phyloP scores from a whole-genome alignment of 208 protist genomes.

The Wallacemonas sp. region DNA sequence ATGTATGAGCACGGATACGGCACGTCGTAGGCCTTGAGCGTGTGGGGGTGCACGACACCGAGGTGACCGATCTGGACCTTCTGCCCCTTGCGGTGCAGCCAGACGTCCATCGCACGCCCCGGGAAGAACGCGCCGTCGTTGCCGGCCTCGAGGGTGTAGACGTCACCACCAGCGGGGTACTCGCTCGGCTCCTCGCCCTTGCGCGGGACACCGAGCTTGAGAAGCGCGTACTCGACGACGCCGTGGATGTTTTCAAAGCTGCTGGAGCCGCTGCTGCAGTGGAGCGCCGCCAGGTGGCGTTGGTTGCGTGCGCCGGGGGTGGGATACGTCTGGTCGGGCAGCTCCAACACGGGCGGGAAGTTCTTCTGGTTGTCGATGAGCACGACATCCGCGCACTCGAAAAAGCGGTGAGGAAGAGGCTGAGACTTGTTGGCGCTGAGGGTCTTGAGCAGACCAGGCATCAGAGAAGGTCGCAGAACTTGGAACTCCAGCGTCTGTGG shows the following conservation, averaged over 20 bases:
- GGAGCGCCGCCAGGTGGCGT: constrained; percentile 83
- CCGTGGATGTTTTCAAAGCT: constrained; percentile 86
- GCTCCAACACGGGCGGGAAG: constrained; percentile 82
- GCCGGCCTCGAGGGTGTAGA: constrained; percentile 54
- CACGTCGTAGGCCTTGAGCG: constrained; percentile 93
- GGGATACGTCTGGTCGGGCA: constrained; percentile 32
- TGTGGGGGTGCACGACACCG: constrained; percentile 89
- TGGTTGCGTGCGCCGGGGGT: constrained; percentile 90
- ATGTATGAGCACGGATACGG: constrained; percentile 91
- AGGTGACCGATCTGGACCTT: constrained; percentile 66
- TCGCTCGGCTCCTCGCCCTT: constrained; percentile 16
- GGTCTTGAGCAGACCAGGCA: constrained; percentile 97
- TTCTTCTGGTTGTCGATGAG: constrained; percentile 84
- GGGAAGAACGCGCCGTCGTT: constrained; percentile 90
- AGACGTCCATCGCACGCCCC: constrained; percentile 84
- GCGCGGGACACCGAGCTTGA: constrained; percentile 69
- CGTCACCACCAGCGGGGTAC: constrained; percentile 23
- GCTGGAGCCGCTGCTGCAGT: constrained; percentile 69
- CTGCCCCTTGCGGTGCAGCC: constrained; percentile 64
- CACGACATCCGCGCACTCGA: constrained; percentile 97
- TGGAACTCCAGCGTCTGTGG: constrained; percentile 95
- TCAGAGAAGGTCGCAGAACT: constrained; percentile 91
- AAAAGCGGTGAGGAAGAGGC: constrained; percentile 94
- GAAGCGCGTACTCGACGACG: constrained; percentile 58
- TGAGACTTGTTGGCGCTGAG: constrained; percentile 89